Evolutionary conservation across 2,329 filamentous ascomycete species (phyloP).

Genomic region (Biscogniauxia marginata): DNA sequence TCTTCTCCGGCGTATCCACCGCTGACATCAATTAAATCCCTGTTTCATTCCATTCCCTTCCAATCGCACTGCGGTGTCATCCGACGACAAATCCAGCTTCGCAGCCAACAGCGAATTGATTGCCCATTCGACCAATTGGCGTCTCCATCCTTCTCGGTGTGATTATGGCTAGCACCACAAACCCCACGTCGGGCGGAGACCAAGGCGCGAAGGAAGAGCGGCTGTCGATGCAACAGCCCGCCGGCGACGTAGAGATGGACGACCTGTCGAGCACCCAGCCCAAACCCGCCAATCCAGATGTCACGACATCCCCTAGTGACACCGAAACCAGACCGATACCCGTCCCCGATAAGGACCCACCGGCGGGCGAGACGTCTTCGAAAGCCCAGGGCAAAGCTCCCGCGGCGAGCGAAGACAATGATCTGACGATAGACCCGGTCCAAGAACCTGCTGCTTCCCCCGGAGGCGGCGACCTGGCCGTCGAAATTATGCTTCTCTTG

Average conservation of each 20-base stretch:
- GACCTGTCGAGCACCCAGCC: slow-evolving; percentile 26
- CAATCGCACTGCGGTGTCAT: neutral
- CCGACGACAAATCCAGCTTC: slow-evolving; percentile 1
- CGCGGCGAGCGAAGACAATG: slow-evolving; percentile 25
- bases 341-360: slow-evolving; percentile 22
- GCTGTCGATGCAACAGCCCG: slow-evolving; percentile 24
- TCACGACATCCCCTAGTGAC: slow-evolving; percentile 16
- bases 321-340: slow-evolving; percentile 19
- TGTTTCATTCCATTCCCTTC: neutral
- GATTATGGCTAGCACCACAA: slow-evolving; percentile 27
- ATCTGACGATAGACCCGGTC: slow-evolving; percentile 36
- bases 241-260: slow-evolving; percentile 31
- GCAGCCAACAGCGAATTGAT: slow-evolving; percentile 13
- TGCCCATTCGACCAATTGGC: slow-evolving; percentile 6
- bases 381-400: slow-evolving; percentile 34
- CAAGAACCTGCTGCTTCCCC: slow-evolving; percentile 33
- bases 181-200: slow-evolving; percentile 24
- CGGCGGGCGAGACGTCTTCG: slow-evolving; percentile 19
- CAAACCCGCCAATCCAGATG: slow-evolving; percentile 21
- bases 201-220: slow-evolving; percentile 23
- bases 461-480: slow-evolving; percentile 38
- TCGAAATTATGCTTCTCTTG: slow-evolving; percentile 79
- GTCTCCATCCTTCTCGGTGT: slow-evolving; percentile 9
- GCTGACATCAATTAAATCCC: neutral
- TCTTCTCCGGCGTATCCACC: neutral